Evolutionary conservation across 2,329 filamentous ascomycete species (phyloP), one percentile per base, ranked within the genome.

Genomic region (Blumeriella jaapii): DNA sequence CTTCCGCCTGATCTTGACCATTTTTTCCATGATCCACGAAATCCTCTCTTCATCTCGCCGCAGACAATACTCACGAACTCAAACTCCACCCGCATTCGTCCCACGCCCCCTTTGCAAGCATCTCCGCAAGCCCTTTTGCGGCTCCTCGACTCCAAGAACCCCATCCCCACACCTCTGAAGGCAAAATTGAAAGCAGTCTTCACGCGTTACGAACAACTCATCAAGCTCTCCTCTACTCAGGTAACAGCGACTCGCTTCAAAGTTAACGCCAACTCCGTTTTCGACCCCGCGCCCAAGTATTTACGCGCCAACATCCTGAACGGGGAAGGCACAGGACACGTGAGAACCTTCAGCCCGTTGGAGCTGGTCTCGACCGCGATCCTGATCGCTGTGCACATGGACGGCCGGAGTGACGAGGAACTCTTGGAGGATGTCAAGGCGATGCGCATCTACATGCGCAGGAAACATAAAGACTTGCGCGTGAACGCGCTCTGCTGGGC

Each of bases 11-110:
- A 41, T 58, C 12, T 38, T 59, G 9, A 56, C 55, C 12, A 54
- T 57, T 8, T 57, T 58, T 26, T 51, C 54, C 4, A 57, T 58
- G 44, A 44, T 58, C 11, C 45, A 54, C 41, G 51, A 56, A 35
- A 48, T 53, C 29, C 40, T 49, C 31, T 40, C 39, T n/a, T n/a
- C n/a, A n/a, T n/a, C n/a, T n/a, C n/a, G n/a, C n/a, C n/a, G n/a
- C n/a, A n/a, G n/a, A n/a, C n/a, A n/a, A n/a, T n/a, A n/a, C 14
- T 17, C 19, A 14, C 16, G 20, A 27, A 11, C n/a, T 24, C n/a
- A 37, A 29, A 34, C 31, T 28, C 29, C 28, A 18, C 30, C 23
- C 15, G 19, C 4, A 10, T n/a, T 13, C 27, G 36, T 37, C 33
- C n/a, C 34, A 20, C 41, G 10, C 53, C 54, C 11, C 46, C 45